These are phyloP conservation scores for Fusarium sp. DNA, from an alignment of 2,329 filamentous ascomycete genomes.

Conservation along the genomic window DNA sequence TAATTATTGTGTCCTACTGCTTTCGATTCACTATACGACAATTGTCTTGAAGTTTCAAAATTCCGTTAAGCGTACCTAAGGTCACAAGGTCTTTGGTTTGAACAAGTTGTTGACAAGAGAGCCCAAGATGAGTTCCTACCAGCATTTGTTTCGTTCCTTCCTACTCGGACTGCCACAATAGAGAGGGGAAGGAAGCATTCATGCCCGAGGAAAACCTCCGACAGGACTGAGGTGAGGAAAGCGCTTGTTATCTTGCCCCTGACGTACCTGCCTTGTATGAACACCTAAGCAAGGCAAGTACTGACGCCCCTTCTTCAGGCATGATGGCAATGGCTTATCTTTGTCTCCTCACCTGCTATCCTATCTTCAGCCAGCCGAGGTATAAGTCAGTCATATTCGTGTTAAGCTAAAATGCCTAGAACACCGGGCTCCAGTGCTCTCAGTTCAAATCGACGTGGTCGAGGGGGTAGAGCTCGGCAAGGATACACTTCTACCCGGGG, in stretches of 20 bases:
- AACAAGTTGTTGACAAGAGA: background rate
- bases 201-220: background rate
- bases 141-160: background rate
- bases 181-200: background rate
- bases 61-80: too few species aligned
- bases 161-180: background rate
- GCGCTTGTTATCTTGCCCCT: background rate
- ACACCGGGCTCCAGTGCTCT: slow-evolving; percentile 16
- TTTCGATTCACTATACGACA: background rate
- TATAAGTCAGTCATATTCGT: too few species aligned
- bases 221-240: background rate
- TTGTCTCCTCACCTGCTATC: background rate
- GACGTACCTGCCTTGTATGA: background rate
- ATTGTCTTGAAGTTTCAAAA: background rate
- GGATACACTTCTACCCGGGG: slow-evolving; percentile 1
- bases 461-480: slow-evolving; percentile 9
- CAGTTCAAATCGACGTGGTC: slow-evolving; percentile 18
- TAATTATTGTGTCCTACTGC: background rate
- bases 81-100: too few species aligned
- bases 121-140: background rate
- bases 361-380: background rate
- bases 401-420: slow-evolving; percentile 26
- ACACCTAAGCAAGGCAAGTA: background rate
- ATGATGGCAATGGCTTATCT: background rate
- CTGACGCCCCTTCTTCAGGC: too few species aligned